A percentile compares a stretch with the other conserved stretches of the same genome.
phyloP scores from a whole-genome alignment of 768 basidiomycete genomes.

The Leucocoprinus birnbaumii region DNA sequence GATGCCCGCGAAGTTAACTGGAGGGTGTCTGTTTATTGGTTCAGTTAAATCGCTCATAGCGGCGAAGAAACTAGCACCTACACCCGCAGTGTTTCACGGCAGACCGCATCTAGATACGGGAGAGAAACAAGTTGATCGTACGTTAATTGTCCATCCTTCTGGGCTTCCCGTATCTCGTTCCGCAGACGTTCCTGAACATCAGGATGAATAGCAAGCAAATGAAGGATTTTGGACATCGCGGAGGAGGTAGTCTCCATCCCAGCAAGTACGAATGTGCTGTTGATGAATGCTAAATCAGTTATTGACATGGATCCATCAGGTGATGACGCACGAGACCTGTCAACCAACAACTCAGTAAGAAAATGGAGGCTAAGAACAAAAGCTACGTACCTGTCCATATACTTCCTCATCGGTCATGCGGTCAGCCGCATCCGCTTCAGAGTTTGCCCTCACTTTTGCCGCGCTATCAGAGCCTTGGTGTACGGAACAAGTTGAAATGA shows the following conservation, averaged over 20 bases:
- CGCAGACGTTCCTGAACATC: conserved; percentile 21
- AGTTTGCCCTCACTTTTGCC: conserved; percentile 32
- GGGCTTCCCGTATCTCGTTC: conserved; percentile 20
- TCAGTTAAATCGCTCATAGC: background rate
- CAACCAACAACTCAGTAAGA: background rate
- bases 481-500: background rate
- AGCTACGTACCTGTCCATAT: conserved; percentile 27
- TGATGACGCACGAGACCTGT: background rate
- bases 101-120: conserved; percentile 34
- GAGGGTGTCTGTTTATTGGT: conserved; percentile 14
- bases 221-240: conserved; percentile 18
- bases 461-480: background rate
- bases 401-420: conserved; percentile 31
- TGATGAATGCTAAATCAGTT: background rate
- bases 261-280: conserved; percentile 23
- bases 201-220: conserved; percentile 16
- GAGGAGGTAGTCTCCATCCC: conserved; percentile 23
- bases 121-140: conserved; percentile 35
- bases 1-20: conserved; percentile 18
- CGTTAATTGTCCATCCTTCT: conserved; percentile 25
- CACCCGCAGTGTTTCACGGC: conserved; percentile 34
- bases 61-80: conserved; percentile 14
- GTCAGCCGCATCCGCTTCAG: conserved; percentile 26
- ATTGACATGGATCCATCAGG: background rate
- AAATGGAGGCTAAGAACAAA: background rate